Evolutionary conservation across 306 rosid species (phyloP).

Genomic region (Vachellia collinsii): DNA sequence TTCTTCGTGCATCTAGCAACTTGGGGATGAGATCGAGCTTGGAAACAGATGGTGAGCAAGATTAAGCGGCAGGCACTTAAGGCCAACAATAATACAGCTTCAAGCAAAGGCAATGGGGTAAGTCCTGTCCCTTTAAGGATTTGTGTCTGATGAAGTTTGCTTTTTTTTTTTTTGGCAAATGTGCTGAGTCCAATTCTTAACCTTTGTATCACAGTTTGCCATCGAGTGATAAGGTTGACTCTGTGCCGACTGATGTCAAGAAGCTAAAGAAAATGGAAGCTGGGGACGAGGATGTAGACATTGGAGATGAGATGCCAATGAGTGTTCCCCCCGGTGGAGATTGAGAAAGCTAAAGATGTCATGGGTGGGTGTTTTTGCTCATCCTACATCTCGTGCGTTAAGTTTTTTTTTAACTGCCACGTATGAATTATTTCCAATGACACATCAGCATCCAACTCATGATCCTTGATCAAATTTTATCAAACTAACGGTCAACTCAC

Average conservation of each 20-base stretch:
- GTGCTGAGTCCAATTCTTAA: conserved; percentile 9
- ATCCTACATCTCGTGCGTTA: too few relatives aligned
- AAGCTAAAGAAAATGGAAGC: conserved; percentile 77
- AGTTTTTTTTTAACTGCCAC: too few relatives aligned
- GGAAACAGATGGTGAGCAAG: conserved; percentile 91
- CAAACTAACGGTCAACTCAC: too few relatives aligned
- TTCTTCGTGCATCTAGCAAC: too few relatives aligned
- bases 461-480: too few relatives aligned
- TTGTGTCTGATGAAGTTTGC: background rate
- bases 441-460: too few relatives aligned
- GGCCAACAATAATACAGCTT: conserved; percentile 44
- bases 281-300: conserved; percentile 97
- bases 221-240: conserved; percentile 51
- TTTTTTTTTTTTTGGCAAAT: too few relatives aligned
- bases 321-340: conserved; percentile 85
- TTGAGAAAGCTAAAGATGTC: conserved; percentile 77
- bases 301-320: conserved; percentile 92
- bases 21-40: too few relatives aligned
- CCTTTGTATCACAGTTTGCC: conserved; percentile 42
- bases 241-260: conserved; percentile 51
- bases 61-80: conserved; percentile 82
- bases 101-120: conserved; percentile 69
- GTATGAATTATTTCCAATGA: too few relatives aligned
- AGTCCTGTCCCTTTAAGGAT: background rate
- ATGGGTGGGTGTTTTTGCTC: too few relatives aligned